These are phyloP conservation scores for Hypomontagnella submonticulosa DNA, from an alignment of 495 filamentous ascomycete species.

Conservation along the genomic window DNA sequence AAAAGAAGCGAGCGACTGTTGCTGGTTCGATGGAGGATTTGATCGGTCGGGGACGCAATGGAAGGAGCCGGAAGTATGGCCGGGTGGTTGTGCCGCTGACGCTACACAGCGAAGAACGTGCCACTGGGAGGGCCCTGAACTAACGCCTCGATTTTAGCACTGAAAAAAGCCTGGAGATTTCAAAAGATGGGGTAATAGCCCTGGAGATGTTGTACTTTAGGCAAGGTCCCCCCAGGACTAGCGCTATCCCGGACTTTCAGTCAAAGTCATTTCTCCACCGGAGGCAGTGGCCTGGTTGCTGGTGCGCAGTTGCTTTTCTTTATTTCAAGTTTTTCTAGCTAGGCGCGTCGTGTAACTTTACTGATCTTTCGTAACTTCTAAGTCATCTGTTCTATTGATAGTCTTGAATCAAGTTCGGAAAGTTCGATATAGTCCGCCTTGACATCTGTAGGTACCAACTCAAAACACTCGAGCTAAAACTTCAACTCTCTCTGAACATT, in stretches of 20 bases:
- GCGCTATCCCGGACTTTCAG: constrained; percentile 18
- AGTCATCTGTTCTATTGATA: too few species aligned
- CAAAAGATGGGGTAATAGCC: constrained; percentile 43
- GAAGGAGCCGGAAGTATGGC: constrained; percentile 40
- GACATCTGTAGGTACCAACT: too few species aligned
- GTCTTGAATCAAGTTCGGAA: too few species aligned
- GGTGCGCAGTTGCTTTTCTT: neutral
- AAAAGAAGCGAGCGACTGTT: constrained; percentile 36
- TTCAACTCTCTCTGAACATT: too few species aligned
- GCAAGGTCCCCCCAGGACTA: constrained; percentile 8
- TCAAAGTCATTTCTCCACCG: constrained; percentile 15
- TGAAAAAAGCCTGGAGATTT: constrained; percentile 32
- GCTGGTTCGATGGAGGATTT: constrained; percentile 38
- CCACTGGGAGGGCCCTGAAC: constrained; percentile 4
- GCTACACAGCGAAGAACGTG: constrained; percentile 4
- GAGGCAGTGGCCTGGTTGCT: neutral
- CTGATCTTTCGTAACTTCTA: constrained; percentile 6
- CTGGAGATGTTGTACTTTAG: too few species aligned
- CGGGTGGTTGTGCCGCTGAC: constrained; percentile 39
- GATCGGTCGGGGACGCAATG: constrained; percentile 38
- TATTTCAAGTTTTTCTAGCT: constrained; percentile 18
- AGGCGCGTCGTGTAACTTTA: constrained; percentile 30
- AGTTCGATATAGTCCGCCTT: too few species aligned
- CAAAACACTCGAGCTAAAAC: too few species aligned
- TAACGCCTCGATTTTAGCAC: constrained; percentile 31